These are phyloP conservation scores for Tympanopsis confertula DNA, from an alignment of 2,329 filamentous ascomycete genomes.

Conservation along the genomic window DNA sequence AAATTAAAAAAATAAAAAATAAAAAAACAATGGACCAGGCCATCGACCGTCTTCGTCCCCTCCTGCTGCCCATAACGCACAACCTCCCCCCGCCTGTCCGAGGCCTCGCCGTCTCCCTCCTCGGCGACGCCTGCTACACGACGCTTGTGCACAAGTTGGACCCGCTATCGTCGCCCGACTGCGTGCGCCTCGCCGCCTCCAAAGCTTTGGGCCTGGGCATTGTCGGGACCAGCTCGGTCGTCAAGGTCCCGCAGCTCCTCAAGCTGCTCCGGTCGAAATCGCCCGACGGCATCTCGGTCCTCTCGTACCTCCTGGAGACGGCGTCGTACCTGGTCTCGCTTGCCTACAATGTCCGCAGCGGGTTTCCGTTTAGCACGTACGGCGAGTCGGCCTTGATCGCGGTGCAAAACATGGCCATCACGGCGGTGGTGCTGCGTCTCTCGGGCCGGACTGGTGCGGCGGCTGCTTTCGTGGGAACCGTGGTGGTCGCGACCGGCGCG, in stretches of 20 bases:
- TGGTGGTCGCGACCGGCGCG: constrained; percentile 58
- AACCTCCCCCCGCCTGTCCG: constrained; percentile 65
- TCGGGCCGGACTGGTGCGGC: constrained; percentile 57
- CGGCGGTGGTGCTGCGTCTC: constrained; percentile 75
- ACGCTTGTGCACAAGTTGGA: constrained; percentile 77
- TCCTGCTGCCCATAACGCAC: constrained; percentile 55
- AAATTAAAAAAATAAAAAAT: no score
- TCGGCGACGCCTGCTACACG: constrained; percentile 77
- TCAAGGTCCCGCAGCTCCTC: constrained; percentile 93
- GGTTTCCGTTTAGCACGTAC: constrained; percentile 91
- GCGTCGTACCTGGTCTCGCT: constrained; percentile 77
- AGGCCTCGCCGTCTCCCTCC: constrained; percentile 65
- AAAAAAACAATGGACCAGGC: neutral
- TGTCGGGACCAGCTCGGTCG: constrained; percentile 76
- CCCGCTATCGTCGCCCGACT: constrained; percentile 55
- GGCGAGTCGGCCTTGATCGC: constrained; percentile 90
- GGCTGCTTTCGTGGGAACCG: constrained; percentile 64
- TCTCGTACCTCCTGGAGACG: constrained; percentile 88
- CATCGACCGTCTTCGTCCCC: constrained; percentile 35
- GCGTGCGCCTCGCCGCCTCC: constrained; percentile 79
- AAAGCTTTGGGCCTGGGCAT: constrained; percentile 91
- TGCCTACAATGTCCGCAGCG: constrained; percentile 82
- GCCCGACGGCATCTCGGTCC: constrained; percentile 73
- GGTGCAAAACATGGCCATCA: constrained; percentile 83
- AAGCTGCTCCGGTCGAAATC: constrained; percentile 78